Base-by-base conservation (phyloP, 2,329 filamentous ascomycete species). In the Hypomyces rosellus region DNA sequence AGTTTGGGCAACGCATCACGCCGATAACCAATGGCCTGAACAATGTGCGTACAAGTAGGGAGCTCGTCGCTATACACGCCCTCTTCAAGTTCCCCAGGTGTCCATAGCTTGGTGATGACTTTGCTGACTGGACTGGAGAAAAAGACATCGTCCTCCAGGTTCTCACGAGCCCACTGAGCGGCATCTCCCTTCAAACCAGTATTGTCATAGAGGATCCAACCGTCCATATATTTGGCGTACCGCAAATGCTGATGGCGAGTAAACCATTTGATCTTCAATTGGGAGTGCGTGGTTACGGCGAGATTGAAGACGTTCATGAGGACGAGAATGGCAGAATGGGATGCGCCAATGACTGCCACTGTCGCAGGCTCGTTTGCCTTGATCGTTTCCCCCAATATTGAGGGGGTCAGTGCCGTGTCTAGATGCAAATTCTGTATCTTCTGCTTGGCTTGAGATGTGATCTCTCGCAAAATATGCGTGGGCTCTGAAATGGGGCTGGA, bases 171-270 rank as follows among this genome's bases (percentile, higher is more conserved):
- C 70, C 81, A 85, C 5, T 72, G 68, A 0, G 81, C 81, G 0
- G 79, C 80, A 36, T 74, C 69, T 16, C 82, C 81, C 63, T 85
- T 85, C 25, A 85, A 69, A 3, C 82, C 82, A 0, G 81, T 85
- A 63, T 84, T 85, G 60, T 85, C 82, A 48, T 78, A 74, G 22
- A 82, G 64, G 52, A 84, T 83, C 80, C 81, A 84, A 51, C 77
- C 79, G 54, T 82, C 80, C 65, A 72, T 78, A 61, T 76, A 78
- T 58, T 80, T 75, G 14, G 82, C 82, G 55, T 85, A 85, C 20
- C 78, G 76, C 9, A 85, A 70, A 1, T 72, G 65, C 6, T 55
- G 51, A 56, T 81, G 76, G n/a, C 82, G 73, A 30, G 69, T 81
- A 64, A 85, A 82, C 81, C 81, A 85, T 57, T 77, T 78, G 48